These are phyloP conservation scores for Domatiomyces catenatus DNA, from an alignment of 2,329 filamentous ascomycete genomes.

Conservation along the genomic window DNA sequence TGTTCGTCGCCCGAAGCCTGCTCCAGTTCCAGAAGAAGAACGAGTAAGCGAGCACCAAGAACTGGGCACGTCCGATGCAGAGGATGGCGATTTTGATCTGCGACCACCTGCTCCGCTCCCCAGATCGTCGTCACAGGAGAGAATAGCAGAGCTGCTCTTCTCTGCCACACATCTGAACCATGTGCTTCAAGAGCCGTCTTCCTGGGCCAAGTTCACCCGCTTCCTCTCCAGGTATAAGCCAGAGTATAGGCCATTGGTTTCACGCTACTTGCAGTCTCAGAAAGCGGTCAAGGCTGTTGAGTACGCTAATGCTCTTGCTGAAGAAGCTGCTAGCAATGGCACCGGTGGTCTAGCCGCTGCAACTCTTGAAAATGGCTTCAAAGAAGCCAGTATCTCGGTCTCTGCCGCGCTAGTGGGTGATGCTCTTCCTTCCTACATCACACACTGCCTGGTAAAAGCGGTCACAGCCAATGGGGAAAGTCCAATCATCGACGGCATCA, in stretches of 20 bases:
- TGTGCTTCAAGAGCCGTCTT: constrained; percentile 25
- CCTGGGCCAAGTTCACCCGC: constrained; percentile 22
- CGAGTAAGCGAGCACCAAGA: not conserved
- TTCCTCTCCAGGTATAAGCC: constrained; percentile 28
- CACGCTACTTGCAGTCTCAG: constrained; percentile 26
- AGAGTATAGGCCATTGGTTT: constrained; percentile 21
- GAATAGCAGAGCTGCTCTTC: constrained; percentile 25
- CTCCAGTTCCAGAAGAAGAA: not conserved
- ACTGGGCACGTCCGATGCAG: constrained; percentile 1
- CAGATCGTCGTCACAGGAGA: constrained; percentile 22
- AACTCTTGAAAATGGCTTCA: constrained; percentile 24
- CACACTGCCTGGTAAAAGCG: constrained; percentile 24
- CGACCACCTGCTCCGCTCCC: constrained; percentile 25
- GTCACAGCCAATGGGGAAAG: constrained; percentile 28
- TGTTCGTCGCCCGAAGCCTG: not conserved
- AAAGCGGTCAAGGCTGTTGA: constrained; percentile 30
- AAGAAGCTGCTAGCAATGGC: constrained; percentile 11
- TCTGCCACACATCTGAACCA: constrained; percentile 28
- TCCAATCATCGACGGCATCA: constrained; percentile 26
- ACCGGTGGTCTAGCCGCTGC: constrained; percentile 18
- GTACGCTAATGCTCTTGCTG: constrained; percentile 30
- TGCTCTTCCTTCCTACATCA: constrained; percentile 29
- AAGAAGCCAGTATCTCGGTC: constrained; percentile 20
- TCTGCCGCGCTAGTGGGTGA: constrained; percentile 26
- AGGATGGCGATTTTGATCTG: constrained; percentile 23